Evolutionary conservation across 2,329 filamentous ascomycete species (phyloP).

Genomic region (Colletotrichum zoysiae): DNA sequence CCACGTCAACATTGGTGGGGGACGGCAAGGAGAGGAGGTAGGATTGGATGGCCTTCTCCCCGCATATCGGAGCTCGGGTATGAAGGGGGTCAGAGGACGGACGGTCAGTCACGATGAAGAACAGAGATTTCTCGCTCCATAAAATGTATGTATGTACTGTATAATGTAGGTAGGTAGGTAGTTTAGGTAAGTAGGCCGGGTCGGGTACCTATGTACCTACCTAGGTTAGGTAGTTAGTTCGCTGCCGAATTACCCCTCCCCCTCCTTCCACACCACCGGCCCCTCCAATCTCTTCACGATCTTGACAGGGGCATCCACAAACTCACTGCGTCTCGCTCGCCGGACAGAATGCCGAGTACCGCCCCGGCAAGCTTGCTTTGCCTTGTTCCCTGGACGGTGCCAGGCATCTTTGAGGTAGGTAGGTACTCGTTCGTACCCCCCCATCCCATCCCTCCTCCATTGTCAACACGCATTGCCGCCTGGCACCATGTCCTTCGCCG

Average conservation of each 20-base stretch:
- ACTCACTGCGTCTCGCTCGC: conserved; percentile 9
- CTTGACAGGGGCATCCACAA: conserved; percentile 4
- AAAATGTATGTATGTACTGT: too few species aligned
- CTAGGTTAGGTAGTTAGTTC: too few species aligned
- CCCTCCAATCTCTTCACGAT: neutral
- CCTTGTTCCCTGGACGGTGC: neutral
- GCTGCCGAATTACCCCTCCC: conserved; percentile 21
- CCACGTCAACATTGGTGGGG: conserved; percentile 16
- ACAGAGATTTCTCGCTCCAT: neutral
- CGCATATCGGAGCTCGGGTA: conserved; percentile 26
- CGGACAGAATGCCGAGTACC: conserved; percentile 34
- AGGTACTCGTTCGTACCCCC: conserved; percentile 4
- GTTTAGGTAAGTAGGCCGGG: neutral
- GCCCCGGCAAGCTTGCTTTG: neutral
- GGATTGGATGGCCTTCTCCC: conserved; percentile 25
- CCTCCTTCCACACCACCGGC: conserved; percentile 3
- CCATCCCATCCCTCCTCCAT: conserved; percentile 12
- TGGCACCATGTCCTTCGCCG: conserved; percentile 20
- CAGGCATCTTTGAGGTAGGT: neutral
- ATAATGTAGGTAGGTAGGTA: too few species aligned
- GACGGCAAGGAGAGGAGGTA: neutral
- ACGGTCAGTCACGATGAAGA: neutral
- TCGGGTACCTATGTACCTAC: neutral
- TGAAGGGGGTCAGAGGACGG: neutral
- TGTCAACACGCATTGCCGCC: conserved; percentile 36